Percentiles rank a stretch among this genome's conserved stretches.
Evolutionary conservation across 1,284 basidiomycete species (phyloP).

Genomic region (Trichosporon sp.): DNA sequence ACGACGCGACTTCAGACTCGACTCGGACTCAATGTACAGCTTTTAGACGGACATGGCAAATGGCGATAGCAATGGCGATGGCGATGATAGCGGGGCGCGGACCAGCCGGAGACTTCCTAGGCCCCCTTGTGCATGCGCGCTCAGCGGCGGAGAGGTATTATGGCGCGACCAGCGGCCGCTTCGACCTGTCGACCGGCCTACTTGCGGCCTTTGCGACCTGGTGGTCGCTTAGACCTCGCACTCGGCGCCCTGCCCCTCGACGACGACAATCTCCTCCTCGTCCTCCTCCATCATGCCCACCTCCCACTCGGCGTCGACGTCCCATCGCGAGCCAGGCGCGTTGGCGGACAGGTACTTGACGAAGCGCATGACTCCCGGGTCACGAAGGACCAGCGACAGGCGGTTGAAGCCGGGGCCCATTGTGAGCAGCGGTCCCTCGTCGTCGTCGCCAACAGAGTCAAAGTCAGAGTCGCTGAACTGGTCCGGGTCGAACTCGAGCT

Average conservation of each 20-base stretch:
- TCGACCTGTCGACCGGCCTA: too few relatives aligned
- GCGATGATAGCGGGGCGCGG: not conserved
- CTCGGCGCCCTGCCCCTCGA: conserved; percentile 22
- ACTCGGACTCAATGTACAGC: too few relatives aligned
- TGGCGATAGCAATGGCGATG: too few relatives aligned
- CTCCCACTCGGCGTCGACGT: conserved; percentile 81
- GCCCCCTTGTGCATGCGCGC: too few relatives aligned
- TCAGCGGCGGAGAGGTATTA: too few relatives aligned
- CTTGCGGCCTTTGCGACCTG: too few relatives aligned
- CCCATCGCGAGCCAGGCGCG: conserved; percentile 83
- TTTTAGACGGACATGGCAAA: too few relatives aligned
- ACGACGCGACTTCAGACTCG: too few relatives aligned
- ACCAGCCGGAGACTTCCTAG: not conserved
- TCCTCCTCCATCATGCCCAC: conserved; percentile 54
- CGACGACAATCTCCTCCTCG: conserved; percentile 32
- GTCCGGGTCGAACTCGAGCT: conserved; percentile 48
- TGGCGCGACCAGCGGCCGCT: too few relatives aligned
- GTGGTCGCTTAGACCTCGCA: conserved; percentile 6
- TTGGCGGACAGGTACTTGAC: conserved; percentile 87
- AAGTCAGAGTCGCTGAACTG: conserved; percentile 48
- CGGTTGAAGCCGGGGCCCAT: conserved; percentile 88
- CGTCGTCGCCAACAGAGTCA: conserved; percentile 52
- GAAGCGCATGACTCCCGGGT: conserved; percentile 88
- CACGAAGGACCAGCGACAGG: conserved; percentile 80
- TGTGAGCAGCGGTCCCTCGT: conserved; percentile 80